Percentiles rank a stretch among this genome's conserved stretches.
Evolutionary conservation across 2,329 filamentous ascomycete species (phyloP).

Genomic region (Calonectria henricotiae): DNA sequence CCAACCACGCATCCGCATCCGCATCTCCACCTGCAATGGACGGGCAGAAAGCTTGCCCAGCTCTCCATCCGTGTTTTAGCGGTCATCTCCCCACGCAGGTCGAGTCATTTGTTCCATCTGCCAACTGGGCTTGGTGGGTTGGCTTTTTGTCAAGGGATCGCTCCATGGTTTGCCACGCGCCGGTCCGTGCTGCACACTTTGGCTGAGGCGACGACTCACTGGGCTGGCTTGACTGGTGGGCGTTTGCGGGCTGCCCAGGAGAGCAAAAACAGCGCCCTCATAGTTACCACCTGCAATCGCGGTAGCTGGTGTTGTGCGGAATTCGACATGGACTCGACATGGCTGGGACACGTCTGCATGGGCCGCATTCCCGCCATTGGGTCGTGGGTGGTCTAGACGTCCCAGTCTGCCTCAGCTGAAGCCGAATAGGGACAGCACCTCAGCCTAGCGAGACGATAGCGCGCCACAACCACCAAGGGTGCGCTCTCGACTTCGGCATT

Average conservation of each 20-base stretch:
- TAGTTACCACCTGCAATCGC: too few species aligned
- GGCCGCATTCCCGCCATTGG: not conserved
- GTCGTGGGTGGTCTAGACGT: not conserved
- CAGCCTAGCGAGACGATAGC: conserved; percentile 18
- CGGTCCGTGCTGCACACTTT: not conserved
- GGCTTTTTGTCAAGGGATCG: not conserved
- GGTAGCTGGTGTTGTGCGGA: conserved; percentile 5
- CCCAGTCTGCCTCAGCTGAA: conserved; percentile 29
- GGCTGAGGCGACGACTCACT: not conserved
- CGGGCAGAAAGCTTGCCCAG: conserved; percentile 17
- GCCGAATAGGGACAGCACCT: not conserved
- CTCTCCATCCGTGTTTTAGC: not conserved
- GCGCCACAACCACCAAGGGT: conserved; percentile 22
- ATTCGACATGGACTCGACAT: not conserved
- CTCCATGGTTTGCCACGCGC: conserved; percentile 10
- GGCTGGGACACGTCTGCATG: not conserved
- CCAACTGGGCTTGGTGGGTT: not conserved
- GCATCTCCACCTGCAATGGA: conserved; percentile 1
- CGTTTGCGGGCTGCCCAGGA: not conserved
- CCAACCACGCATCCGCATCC: conserved; percentile 2
- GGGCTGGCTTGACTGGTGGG: not conserved
- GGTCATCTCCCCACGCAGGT: not conserved
- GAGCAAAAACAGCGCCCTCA: too few species aligned
- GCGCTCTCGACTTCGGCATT: conserved; percentile 6
- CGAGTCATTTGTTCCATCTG: not conserved